phyloP scores from a whole-genome alignment of 345 rosid genomes.

The Salix exigua region DNA sequence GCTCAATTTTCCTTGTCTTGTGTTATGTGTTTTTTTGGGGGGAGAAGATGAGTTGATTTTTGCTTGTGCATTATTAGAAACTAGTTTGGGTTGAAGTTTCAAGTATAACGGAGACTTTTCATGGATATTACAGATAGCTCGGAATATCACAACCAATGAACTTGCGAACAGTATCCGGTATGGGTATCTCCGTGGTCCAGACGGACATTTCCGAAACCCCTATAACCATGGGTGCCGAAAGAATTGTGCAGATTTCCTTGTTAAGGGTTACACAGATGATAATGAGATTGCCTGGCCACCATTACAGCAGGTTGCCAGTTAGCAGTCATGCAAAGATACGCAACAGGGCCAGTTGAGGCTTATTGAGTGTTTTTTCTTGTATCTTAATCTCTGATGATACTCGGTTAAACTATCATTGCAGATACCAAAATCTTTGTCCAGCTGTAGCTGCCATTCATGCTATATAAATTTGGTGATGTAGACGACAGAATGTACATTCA shows the following conservation, averaged over 20 bases:
- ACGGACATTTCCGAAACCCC: slow-evolving; percentile 82
- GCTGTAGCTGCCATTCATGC: not conserved
- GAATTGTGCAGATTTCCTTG: slow-evolving; percentile 78
- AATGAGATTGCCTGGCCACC: slow-evolving; percentile 73
- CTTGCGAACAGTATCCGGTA: slow-evolving; percentile 65
- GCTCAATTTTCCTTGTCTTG: not conserved
- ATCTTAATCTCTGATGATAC: not conserved
- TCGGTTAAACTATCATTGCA: not conserved
- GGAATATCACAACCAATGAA: slow-evolving; percentile 89
- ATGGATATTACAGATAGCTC: slow-evolving; percentile 55
- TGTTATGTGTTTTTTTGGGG: not conserved
- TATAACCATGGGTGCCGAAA: slow-evolving; percentile 86
- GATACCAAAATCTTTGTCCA: not conserved
- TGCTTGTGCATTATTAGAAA: not conserved
- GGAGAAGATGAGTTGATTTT: not conserved
- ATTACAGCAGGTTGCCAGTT: slow-evolving; percentile 45
- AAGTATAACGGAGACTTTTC: not conserved
- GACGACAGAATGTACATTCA: slow-evolving; percentile 9
- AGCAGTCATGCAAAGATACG: slow-evolving; percentile 1
- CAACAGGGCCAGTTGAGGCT: not conserved
- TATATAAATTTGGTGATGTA: not conserved
- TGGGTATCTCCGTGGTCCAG: slow-evolving; percentile 68
- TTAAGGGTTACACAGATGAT: slow-evolving; percentile 65
- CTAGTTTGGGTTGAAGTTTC: not conserved
- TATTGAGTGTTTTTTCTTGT: too few relatives aligned